phyloP scores from a whole-genome alignment of 257 asterid species.

The Solanum etuberosum region DNA sequence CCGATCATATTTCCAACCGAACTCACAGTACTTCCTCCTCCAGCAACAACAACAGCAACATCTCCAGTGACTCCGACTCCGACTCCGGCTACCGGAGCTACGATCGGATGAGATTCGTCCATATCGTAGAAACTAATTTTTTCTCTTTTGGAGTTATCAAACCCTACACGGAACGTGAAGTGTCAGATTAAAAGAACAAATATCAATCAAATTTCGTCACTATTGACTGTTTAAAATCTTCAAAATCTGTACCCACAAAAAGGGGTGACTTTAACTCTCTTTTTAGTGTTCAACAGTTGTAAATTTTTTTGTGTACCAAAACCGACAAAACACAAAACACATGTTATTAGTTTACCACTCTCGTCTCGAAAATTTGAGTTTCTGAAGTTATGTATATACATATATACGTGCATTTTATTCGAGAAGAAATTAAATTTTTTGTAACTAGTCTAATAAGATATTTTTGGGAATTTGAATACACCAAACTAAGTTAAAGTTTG shows the following conservation, averaged over 20 bases:
- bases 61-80: constrained; percentile 5
- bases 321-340: background rate
- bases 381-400: no score
- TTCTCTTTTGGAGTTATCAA: background rate
- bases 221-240: background rate
- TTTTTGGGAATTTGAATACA: background rate
- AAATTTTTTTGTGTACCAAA: background rate
- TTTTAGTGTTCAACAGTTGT: background rate
- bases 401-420: no score
- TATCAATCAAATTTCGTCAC: background rate
- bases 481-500: background rate
- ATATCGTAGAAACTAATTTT: background rate
- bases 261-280: background rate
- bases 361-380: background rate
- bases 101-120: constrained; percentile 15
- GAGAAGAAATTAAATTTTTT: no score
- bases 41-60: constrained; percentile 4
- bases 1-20: background rate
- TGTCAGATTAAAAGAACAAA: background rate
- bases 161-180: constrained; percentile 1
- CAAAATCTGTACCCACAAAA: background rate
- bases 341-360: background rate
- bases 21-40: background rate
- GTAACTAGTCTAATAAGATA: no score
- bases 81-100: constrained; percentile 5